Conservation (phyloP, 805 yeast genomes). For the Cyberlindnera japonica region DNA sequence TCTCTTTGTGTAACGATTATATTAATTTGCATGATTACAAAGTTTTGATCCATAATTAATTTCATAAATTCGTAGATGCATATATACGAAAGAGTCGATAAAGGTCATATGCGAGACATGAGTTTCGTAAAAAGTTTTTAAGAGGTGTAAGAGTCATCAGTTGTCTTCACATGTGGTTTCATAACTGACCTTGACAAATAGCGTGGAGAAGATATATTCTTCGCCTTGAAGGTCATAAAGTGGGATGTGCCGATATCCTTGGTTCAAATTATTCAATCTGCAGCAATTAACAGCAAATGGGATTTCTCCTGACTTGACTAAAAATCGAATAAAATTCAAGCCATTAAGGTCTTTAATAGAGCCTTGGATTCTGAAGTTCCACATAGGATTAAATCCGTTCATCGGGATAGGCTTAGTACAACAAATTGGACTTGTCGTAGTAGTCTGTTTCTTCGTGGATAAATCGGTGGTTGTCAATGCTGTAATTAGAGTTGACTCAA, state of each 20-base stretch:
- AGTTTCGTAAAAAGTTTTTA: neutral
- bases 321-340: slow-evolving; percentile 54
- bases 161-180: too few relatives aligned
- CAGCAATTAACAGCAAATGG: slow-evolving; percentile 58
- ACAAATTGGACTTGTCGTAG: slow-evolving; percentile 2
- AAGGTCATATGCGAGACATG: neutral
- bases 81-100: neutral
- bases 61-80: neutral
- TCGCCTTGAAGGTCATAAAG: slow-evolving; percentile 79
- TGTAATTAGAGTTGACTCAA: slow-evolving; percentile 38
- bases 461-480: slow-evolving; percentile 15
- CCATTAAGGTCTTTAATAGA: slow-evolving; percentile 36
- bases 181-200: slow-evolving; percentile 38
- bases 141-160: too few relatives aligned
- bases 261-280: slow-evolving; percentile 58
- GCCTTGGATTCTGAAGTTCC: slow-evolving; percentile 60
- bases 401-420: slow-evolving; percentile 39
- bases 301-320: slow-evolving; percentile 41
- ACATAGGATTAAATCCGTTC: slow-evolving; percentile 85
- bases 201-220: slow-evolving; percentile 57
- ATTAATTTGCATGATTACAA: neutral
- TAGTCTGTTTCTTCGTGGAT: slow-evolving; percentile 1
- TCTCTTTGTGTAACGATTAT: neutral
- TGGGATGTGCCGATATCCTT: slow-evolving; percentile 82
- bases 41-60: neutral